Percentiles rank a stretch among this genome's conserved stretches.
Evolutionary conservation across 2,329 filamentous ascomycete species (phyloP).

Genomic region (Apiospora hydei): DNA sequence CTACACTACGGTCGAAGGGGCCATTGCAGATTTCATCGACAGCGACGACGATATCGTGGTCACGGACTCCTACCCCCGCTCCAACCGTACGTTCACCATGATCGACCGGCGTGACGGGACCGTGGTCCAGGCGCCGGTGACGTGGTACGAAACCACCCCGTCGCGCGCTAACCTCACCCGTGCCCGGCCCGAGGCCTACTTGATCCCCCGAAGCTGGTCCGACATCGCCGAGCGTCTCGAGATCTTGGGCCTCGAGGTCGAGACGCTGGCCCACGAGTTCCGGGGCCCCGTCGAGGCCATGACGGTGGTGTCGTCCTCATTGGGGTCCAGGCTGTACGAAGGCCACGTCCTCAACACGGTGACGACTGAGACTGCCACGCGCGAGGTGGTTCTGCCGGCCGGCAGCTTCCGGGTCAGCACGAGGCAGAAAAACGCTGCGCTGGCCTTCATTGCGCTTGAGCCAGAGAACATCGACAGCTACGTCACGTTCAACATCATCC

Average conservation of each 20-base stretch:
- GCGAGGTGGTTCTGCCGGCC: slow-evolving; percentile 32
- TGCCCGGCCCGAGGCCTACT: slow-evolving; percentile 36
- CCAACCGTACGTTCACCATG: slow-evolving; percentile 35
- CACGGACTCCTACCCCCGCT: slow-evolving; percentile 34
- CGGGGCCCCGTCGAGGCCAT: slow-evolving; percentile 34
- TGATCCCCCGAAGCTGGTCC: slow-evolving; percentile 37
- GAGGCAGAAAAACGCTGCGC: slow-evolving; percentile 37
- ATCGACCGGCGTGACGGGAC: slow-evolving; percentile 35
- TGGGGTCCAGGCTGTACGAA: slow-evolving; percentile 35
- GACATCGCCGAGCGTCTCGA: slow-evolving; percentile 34
- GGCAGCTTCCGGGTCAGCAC: slow-evolving; percentile 36
- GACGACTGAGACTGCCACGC: slow-evolving; percentile 30
- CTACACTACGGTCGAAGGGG: slow-evolving; percentile 34
- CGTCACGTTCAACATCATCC: slow-evolving; percentile 38
- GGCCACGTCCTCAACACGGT: slow-evolving; percentile 37
- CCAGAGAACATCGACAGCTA: slow-evolving; percentile 40
- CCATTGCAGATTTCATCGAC: slow-evolving; percentile 34
- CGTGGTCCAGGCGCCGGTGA: slow-evolving; percentile 34
- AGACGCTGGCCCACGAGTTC: slow-evolving; percentile 35
- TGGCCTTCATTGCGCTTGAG: slow-evolving; percentile 39
- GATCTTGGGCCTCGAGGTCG: slow-evolving; percentile 34
- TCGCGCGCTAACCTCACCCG: slow-evolving; percentile 35
- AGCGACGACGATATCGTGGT: slow-evolving; percentile 37
- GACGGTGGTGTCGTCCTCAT: slow-evolving; percentile 31
- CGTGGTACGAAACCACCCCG: slow-evolving; percentile 36